A percentile compares a stretch with the other conserved stretches of the same genome.
These are phyloP conservation scores for Sarocladium strictum DNA, from an alignment of 2,329 filamentous ascomycete species.

Conservation along the genomic window DNA sequence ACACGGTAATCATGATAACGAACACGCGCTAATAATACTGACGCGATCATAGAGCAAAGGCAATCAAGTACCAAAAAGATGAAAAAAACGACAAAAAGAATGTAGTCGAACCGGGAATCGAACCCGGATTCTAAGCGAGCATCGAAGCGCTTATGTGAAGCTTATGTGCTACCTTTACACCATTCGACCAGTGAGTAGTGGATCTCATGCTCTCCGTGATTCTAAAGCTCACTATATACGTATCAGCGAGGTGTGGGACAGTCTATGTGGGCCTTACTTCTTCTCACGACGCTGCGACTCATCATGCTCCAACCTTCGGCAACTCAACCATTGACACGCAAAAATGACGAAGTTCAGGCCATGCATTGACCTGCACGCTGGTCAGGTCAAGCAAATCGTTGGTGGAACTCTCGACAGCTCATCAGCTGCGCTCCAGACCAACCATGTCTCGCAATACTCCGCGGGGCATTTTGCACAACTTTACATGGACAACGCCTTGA, in stretches of 20 bases:
- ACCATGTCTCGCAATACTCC: slow-evolving; percentile 82
- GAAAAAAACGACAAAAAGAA: slow-evolving; percentile 4
- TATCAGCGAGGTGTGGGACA: too few species aligned
- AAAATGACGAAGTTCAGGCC: slow-evolving; percentile 89
- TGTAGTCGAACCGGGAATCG: slow-evolving; percentile 10
- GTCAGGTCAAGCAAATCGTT: slow-evolving; percentile 97
- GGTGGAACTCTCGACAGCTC: slow-evolving; percentile 79
- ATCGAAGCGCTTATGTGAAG: slow-evolving; percentile 11
- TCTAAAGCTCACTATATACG: background rate
- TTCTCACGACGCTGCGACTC: background rate
- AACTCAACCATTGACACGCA: background rate
- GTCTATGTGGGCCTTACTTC: slow-evolving; percentile 2
- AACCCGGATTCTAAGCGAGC: slow-evolving; percentile 11
- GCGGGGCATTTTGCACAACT: slow-evolving; percentile 74
- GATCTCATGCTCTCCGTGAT: background rate
- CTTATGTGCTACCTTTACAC: slow-evolving; percentile 11
- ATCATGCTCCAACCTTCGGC: background rate
- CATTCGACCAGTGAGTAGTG: slow-evolving; percentile 9
- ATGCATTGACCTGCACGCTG: slow-evolving; percentile 96
- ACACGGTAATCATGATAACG: too few species aligned
- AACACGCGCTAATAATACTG: too few species aligned
- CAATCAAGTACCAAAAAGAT: background rate
- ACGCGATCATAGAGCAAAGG: too few species aligned
- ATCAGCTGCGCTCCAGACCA: slow-evolving; percentile 69
- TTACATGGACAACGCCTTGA: slow-evolving; percentile 68